Evolutionary conservation across 192 early-diverging fungal species (phyloP).

Genomic region (Lobosporangium transversale): DNA sequence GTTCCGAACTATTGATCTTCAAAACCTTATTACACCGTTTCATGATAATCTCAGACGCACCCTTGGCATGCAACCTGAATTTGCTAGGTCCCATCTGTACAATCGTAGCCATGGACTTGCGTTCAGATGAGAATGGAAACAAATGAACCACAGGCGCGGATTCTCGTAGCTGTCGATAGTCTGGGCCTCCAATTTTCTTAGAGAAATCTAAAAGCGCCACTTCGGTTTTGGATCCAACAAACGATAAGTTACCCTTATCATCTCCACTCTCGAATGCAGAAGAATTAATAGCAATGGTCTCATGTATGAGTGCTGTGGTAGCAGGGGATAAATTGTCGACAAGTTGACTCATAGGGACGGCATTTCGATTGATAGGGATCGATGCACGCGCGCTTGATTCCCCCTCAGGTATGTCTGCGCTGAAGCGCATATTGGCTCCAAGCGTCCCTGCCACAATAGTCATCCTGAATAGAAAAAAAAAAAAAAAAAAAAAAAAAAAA

Average conservation of each 20-base stretch:
- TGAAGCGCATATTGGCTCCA: conserved; percentile 73
- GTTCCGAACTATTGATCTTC: conserved; percentile 23
- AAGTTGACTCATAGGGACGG: conserved; percentile 58
- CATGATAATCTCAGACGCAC: conserved; percentile 91
- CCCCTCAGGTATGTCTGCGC: conserved; percentile 41
- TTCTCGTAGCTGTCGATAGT: conserved; percentile 72
- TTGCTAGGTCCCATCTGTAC: conserved; percentile 48
- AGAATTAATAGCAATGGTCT: conserved; percentile 85
- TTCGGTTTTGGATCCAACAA: conserved; percentile 96
- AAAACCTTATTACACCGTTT: conserved; percentile 69
- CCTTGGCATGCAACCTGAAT: conserved; percentile 91
- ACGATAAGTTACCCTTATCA: conserved; percentile 59
- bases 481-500: neutral
- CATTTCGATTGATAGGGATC: conserved; percentile 52
- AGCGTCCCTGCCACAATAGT: conserved; percentile 91
- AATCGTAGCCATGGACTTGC: conserved; percentile 93
- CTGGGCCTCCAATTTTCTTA: conserved; percentile 66
- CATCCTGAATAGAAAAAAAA: conserved; percentile 65
- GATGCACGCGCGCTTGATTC: conserved; percentile 49
- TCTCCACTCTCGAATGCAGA: conserved; percentile 72
- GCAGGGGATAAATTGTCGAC: conserved; percentile 49
- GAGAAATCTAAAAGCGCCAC: conserved; percentile 89
- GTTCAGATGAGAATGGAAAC: conserved; percentile 91
- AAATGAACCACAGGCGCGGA: conserved; percentile 72
- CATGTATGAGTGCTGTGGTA: conserved; percentile 65